Evolutionary conservation across 257 asterid genomes (phyloP).

Genomic region (Scutellaria barbata): DNA sequence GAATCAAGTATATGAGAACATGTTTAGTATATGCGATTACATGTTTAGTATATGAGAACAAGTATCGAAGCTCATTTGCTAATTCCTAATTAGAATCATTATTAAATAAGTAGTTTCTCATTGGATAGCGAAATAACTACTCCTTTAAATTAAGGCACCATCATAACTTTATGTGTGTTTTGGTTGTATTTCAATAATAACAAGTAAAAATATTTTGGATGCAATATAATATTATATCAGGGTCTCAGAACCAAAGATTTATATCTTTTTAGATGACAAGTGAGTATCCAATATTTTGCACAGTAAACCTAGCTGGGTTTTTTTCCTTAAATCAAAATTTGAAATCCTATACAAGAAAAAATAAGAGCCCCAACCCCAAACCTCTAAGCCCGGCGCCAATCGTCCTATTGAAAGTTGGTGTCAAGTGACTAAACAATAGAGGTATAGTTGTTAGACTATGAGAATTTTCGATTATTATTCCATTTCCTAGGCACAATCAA

Average conservation of each 20-base stretch:
- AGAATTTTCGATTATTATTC: neutral
- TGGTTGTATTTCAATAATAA: neutral
- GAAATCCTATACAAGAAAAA: neutral
- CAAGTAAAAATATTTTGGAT: neutral
- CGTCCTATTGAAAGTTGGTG: neutral
- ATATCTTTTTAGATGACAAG: neutral
- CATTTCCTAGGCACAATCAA: neutral
- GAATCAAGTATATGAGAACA: too few relatives aligned
- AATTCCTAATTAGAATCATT: neutral
- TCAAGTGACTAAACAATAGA: neutral
- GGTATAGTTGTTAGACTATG: neutral
- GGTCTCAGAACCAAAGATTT: neutral
- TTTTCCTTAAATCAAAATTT: neutral
- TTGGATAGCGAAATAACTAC: neutral
- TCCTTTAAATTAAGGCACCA: neutral
- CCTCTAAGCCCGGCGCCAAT: neutral
- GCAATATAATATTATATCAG: neutral
- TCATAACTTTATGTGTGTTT: neutral
- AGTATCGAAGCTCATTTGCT: neutral
- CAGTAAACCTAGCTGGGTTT: neutral
- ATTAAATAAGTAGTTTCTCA: neutral
- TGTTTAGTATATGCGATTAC: constrained; percentile 6
- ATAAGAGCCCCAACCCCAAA: neutral
- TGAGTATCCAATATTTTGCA: neutral
- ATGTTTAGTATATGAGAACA: too few relatives aligned